Percentiles rank a stretch among this genome's conserved stretches.
phyloP scores from a whole-genome alignment of 2,329 filamentous ascomycete species.

The Hirsutella rhossiliensis region DNA sequence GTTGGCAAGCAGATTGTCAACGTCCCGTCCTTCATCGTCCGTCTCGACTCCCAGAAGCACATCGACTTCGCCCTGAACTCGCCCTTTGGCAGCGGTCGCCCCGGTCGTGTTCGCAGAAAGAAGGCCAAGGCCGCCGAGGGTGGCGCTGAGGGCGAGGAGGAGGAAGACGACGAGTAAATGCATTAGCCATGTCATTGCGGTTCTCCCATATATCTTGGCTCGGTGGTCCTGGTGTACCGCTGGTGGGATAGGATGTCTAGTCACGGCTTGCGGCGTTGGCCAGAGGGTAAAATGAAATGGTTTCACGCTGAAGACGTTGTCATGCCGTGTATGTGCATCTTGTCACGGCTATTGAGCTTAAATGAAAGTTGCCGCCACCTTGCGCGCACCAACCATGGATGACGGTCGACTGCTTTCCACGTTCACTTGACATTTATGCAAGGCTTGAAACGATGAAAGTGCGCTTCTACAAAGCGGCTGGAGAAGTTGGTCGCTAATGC shows the following conservation, averaged over 20 bases:
- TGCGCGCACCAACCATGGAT: no score
- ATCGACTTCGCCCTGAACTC: conserved; percentile 98
- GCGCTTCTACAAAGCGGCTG: no score
- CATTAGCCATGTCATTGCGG: conserved; percentile 17
- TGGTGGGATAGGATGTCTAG: conserved; percentile 26
- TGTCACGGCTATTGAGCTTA: neutral
- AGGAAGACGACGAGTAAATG: conserved; percentile 70
- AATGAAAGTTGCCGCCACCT: no score
- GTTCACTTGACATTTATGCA: no score
- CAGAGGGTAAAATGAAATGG: conserved; percentile 34
- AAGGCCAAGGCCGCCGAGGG: conserved; percentile 95
- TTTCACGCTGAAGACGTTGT: conserved; percentile 14
- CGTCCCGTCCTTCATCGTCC: conserved; percentile 98
- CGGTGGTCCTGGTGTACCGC: conserved; percentile 21
- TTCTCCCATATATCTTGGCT: conserved; percentile 16
- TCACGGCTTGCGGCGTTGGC: conserved; percentile 41
- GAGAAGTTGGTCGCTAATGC: no score
- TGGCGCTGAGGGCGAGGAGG: conserved; percentile 67
- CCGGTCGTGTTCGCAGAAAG: conserved; percentile 98
- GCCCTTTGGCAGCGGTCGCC: conserved; percentile 93
- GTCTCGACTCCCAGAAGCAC: conserved; percentile 99
- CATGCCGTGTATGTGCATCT: neutral
- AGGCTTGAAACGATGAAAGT: no score
- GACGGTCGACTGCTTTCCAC: no score
- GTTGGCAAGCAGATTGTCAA: conserved; percentile 99